These are phyloP conservation scores for Antitrichia curtipendula DNA, from an alignment of 225 moss, liverwort and hornwort species.

Conservation along the genomic window DNA sequence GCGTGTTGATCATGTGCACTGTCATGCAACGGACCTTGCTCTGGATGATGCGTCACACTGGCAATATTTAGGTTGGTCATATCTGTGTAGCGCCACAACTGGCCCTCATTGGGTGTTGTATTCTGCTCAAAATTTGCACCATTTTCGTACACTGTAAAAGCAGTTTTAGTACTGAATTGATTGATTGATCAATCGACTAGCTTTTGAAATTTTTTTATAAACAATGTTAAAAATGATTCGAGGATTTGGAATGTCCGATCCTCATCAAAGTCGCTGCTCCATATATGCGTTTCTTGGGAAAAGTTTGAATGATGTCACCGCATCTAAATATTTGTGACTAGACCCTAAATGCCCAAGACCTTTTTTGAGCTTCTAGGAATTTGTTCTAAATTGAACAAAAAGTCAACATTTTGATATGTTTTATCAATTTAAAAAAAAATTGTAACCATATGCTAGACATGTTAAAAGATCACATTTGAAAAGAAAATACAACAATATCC, in stretches of 20 bases:
- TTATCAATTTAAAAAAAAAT: too few relatives aligned
- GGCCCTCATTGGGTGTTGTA: conserved; percentile 47
- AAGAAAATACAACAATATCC: too few relatives aligned
- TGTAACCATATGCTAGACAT: too few relatives aligned
- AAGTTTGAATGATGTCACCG: not conserved
- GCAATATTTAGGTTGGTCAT: not conserved
- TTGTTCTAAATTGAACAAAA: too few relatives aligned
- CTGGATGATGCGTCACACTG: not conserved
- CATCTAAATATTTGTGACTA: not conserved
- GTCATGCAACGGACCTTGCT: not conserved
- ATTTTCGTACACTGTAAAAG: not conserved
- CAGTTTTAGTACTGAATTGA: not conserved
- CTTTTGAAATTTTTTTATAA: not conserved
- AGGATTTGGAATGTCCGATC: not conserved
- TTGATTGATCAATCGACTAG: not conserved
- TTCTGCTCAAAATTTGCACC: conserved; percentile 12
- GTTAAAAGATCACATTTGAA: too few relatives aligned
- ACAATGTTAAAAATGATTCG: not conserved
- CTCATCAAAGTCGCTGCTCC: not conserved
- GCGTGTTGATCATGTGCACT: not conserved
- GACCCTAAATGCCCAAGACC: too few relatives aligned
- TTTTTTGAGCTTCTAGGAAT: too few relatives aligned
- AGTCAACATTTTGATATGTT: too few relatives aligned
- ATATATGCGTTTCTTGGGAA: not conserved
- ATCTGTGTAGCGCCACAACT: not conserved